Base-by-base conservation (phyloP, 306 rosid species). In the Cucurbita ficifolia region DNA sequence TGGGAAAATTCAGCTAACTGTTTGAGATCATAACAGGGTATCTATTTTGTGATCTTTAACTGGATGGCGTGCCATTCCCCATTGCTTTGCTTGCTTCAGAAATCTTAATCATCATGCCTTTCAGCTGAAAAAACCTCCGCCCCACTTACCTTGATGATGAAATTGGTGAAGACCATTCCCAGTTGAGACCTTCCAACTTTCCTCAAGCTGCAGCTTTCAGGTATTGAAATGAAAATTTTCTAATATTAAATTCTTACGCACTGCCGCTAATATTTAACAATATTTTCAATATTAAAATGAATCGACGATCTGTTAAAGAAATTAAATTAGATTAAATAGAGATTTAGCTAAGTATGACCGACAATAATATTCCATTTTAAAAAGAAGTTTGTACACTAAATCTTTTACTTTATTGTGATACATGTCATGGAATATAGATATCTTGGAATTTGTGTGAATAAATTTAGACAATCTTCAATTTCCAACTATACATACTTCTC, bases 121-220 rank as follows among this genome's bases (percentile, higher is more conserved):
- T 24, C 57, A 69, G 74, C 40, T 67, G 33, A 46, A 46, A 64
- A 21, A 43, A 10, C 14, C 18, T 9, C 40, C 9, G 21, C n/a
- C 73, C 54, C 39, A 67, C 73, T 67, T 46, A 21, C 73, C 13
- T 12, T 43, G 73, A 67, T 46, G 55, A 67, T 67, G 55, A 67
- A 14, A 46, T 22, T 67, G 38, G 73, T 22, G 40, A 45, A 67
- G 53, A 38, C 52, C 53, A 43, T 21, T 22, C 72, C 39, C 55
- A 11, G 46, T 12, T 48, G 74, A 67, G 51, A 67, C 73, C 12
- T 7, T 55, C 46, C 55, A 67, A 67, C 73, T 45, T 69, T 43
- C 43, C 42, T 69, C 53, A 4, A 48, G n/a, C 42, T 6, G 74
- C 45, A 24, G 42, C 58, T 48, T 69, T 11, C 74, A 49, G 74